A percentile compares a stretch with the other conserved stretches of the same genome.
phyloP scores from a whole-genome alignment of 192 early-diverging fungal genomes.

The Podila horticola region DNA sequence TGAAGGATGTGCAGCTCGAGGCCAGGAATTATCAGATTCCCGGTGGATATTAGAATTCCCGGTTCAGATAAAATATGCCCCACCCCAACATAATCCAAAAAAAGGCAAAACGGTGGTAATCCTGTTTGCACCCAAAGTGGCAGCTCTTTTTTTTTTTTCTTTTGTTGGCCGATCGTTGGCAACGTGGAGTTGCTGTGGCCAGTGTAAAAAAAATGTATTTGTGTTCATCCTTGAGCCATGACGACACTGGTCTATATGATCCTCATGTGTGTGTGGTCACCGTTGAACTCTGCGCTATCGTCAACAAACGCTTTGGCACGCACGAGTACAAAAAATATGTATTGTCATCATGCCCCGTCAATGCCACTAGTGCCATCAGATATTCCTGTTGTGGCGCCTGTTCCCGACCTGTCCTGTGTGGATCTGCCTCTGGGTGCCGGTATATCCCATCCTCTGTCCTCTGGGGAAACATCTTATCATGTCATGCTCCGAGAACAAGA shows the following conservation, averaged over 20 bases:
- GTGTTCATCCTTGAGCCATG: no score
- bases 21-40: background rate
- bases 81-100: background rate
- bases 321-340: no score
- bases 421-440: no score
- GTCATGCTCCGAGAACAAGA: no score
- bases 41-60: constrained; percentile 3
- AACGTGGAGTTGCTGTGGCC: background rate
- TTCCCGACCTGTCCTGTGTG: background rate
- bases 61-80: background rate
- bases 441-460: no score
- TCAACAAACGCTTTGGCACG: no score
- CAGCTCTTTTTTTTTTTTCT: background rate
- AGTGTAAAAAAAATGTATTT: no score
- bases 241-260: no score
- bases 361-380: background rate
- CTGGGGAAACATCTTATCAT: no score
- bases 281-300: no score
- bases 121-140: background rate
- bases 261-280: no score
- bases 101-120: background rate
- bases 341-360: no score
- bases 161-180: background rate
- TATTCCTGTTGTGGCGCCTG: background rate
- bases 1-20: background rate